phyloP scores from a whole-genome alignment of 2,329 filamentous ascomycete species.

The Knufia petricola region DNA sequence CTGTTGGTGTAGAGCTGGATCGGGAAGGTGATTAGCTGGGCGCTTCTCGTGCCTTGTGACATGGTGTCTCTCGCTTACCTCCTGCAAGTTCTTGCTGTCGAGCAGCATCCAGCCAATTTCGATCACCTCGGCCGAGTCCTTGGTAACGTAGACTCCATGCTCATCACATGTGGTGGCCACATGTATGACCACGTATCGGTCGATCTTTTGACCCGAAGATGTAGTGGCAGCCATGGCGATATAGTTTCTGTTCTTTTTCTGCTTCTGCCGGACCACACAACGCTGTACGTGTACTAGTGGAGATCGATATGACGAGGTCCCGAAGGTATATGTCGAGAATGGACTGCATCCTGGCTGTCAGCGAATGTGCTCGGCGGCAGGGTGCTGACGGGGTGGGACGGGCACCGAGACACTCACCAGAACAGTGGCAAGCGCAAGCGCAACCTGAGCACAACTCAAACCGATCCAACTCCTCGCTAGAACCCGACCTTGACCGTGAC shows the following conservation, averaged over 20 bases:
- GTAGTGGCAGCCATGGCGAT: slow-evolving; percentile 36
- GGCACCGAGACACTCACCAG: slow-evolving; percentile 5
- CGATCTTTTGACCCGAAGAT: slow-evolving; percentile 60
- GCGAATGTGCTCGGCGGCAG: not conserved
- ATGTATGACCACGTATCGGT: slow-evolving; percentile 96
- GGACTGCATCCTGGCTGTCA: slow-evolving; percentile 4
- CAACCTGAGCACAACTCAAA: slow-evolving; percentile 2
- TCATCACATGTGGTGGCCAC: slow-evolving; percentile 98
- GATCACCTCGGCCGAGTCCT: slow-evolving; percentile 98
- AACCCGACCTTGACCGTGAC: slow-evolving; percentile 7
- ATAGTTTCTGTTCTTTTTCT: slow-evolving; percentile 23
- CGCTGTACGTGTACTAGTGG: no score
- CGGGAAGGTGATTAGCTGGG: slow-evolving; percentile 14
- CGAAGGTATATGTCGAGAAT: slow-evolving; percentile 6
- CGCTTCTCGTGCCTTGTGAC: slow-evolving; percentile 4
- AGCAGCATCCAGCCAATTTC: slow-evolving; percentile 97
- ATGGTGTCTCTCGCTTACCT: slow-evolving; percentile 51
- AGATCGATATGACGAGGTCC: not conserved
- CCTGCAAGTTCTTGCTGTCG: slow-evolving; percentile 81
- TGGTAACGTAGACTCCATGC: slow-evolving; percentile 97
- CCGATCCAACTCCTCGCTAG: slow-evolving; percentile 11
- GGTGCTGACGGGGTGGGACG: no score
- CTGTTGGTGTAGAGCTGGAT: slow-evolving; percentile 82
- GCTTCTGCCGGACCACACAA: slow-evolving; percentile 9
- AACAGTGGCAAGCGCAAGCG: slow-evolving; percentile 5